A percentile compares a stretch with the other conserved stretches of the same genome.
These are phyloP conservation scores for Prorocentrum cordatum DNA, from an alignment of 169 alveolate genomes.

Conservation along the genomic window DNA sequence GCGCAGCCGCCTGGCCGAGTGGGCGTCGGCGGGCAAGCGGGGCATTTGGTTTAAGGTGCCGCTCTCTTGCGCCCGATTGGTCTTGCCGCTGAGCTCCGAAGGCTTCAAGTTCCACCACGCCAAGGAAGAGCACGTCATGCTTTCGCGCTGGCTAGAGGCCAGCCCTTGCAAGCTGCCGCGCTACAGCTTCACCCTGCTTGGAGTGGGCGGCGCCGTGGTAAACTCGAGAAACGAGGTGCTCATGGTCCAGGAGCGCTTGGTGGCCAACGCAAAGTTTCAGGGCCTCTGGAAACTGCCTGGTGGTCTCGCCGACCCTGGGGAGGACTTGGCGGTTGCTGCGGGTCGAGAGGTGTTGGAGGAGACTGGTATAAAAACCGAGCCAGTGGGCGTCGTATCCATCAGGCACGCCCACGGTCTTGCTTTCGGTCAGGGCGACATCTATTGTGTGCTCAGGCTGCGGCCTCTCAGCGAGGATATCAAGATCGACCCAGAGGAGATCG, in stretches of 20 bases:
- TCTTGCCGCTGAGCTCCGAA: neutral
- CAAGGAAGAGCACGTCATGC: neutral
- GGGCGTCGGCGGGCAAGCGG: neutral
- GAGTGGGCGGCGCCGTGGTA: slow-evolving; percentile 41
- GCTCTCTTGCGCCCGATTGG: neutral
- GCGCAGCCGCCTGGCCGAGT: neutral
- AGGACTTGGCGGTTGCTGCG: too few relatives aligned
- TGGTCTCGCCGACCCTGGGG: too few relatives aligned
- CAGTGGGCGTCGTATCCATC: too few relatives aligned
- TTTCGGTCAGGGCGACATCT: too few relatives aligned
- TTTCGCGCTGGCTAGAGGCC: slow-evolving; percentile 9
- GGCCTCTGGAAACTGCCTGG: too few relatives aligned
- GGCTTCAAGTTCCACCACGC: slow-evolving; percentile 43
- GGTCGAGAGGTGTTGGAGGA: too few relatives aligned
- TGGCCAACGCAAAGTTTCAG: too few relatives aligned
- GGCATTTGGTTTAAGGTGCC: slow-evolving; percentile 47
- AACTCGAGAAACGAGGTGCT: slow-evolving; percentile 28
- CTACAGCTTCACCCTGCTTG: slow-evolving; percentile 29
- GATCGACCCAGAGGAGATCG: too few relatives aligned
- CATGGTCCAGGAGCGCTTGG: slow-evolving; percentile 49
- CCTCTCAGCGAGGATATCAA: too few relatives aligned
- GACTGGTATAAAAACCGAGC: too few relatives aligned
- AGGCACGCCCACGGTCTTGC: too few relatives aligned
- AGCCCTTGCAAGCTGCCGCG: slow-evolving; percentile 12
- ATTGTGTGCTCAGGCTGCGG: too few relatives aligned